Evolutionary conservation across 768 basidiomycete genomes (phyloP), one percentile per base, ranked within the genome.

Genomic region (Chalciporus sphaerocephalus): DNA sequence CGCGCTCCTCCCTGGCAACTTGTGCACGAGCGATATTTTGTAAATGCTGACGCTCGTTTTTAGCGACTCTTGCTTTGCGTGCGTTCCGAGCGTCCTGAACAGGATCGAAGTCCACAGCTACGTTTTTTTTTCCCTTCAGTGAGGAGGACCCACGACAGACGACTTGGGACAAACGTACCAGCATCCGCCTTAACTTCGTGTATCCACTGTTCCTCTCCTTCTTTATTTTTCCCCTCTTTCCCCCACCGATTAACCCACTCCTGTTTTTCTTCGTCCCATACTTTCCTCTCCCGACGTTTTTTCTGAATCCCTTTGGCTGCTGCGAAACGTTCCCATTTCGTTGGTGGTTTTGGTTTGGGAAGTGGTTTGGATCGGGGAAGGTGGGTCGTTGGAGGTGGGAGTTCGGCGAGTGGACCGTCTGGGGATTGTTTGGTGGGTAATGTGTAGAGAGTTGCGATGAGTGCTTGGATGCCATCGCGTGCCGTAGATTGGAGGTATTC

Each of bases 241-340:
- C 96, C 94, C 94, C 94, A 98, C 36, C 90, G 74, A 47, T 83
- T 76, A 5, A 94, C 87, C 87, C 90, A 98, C 15, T 87, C 87
- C 65, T 96, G 92, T 60, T 76, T 81, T 65, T 95, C 93, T 57
- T 98, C 94, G 65, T 98, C 93, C 89, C 90, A 98, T 5, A 83
- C 78, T 56, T 83, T 83, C 70, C 79, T 87, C 11, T 95, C 91
- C 36, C 79, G 79, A 38, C 70, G 76, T 59, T 71, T 80, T 58
- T 96, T 81, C 58, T 81, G 80, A 58, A 98, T 98, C 28, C 96
- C 96, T 71, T 96, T 97, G 28, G 89, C 85, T 38, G 83, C 81
- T 5, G 95, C 95, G 59, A 98, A 99, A 45, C 80, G 75, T 71
- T 98, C 91, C 96, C 96, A 99, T 67, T 96, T 98, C 6, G 95